Evolutionary conservation across 768 basidiomycete species (phyloP), one percentile per base, ranked within the genome.

Genomic region (Galerina sulciceps): DNA sequence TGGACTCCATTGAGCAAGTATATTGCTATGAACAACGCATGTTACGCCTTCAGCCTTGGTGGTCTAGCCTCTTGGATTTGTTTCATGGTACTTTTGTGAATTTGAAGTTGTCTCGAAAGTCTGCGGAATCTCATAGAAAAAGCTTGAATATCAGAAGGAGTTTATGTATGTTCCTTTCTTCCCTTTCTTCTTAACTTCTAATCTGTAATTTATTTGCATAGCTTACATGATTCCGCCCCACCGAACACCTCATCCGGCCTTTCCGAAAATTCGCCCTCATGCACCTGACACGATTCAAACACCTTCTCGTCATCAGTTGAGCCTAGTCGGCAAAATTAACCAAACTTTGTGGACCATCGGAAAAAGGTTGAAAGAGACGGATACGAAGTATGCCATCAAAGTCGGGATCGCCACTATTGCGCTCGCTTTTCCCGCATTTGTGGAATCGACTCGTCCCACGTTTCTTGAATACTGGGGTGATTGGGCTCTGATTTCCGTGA

Each of bases 401-500:
- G 89, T 87, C 8, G 94, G 90, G 18, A 85, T 93, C 77, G 91
- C 90, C 1, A 87, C 87, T 42, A 90, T 92, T 0, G 73, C 97
- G 22, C 78, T 99, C 3, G 89, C 95, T 0, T 81, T 90, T 0
- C 95, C 96, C 2, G 96, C 96, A 0, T 98, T 96, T 73, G 87
- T 92, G 58, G 90, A 91, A 53, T 60, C 72, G 15, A 95, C 91
- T 1, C 79, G 95, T 22, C 88, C 87, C 4, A 72, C 85, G 3
- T 98, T 97, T 67, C 78, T 92, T 42, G 83, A 87, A 46, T 94
- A 90, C 65, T 84, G 88, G 65, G 96, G 96, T 36, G 94, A 98
- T 75, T 99, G 96, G 96, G 94, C 94, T 1, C 76, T 99, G 67
- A 92, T 99, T 53, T 95, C 95, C 44, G 94, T 92, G 60, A 68